phyloP scores from a whole-genome alignment of 306 rosid species.

The Vicia sativa region DNA sequence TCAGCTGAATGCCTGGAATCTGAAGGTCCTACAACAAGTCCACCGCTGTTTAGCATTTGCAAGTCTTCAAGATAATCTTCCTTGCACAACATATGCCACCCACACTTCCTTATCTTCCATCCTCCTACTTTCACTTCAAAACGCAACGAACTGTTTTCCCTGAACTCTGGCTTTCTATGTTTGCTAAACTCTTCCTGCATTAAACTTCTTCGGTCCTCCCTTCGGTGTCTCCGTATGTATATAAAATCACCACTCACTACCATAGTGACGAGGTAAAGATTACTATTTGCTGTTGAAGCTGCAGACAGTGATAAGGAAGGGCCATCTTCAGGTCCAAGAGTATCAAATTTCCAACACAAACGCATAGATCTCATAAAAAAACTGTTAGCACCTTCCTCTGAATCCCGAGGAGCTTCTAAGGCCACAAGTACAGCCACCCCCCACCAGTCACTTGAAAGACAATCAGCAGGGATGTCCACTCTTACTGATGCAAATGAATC shows the following conservation, averaged over 20 bases:
- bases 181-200: not conserved
- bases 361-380: not conserved
- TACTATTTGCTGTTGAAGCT: not conserved
- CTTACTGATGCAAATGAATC: slow-evolving; percentile 16
- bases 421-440: slow-evolving; percentile 21
- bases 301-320: slow-evolving; percentile 2
- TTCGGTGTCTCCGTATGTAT: not conserved
- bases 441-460: slow-evolving; percentile 27
- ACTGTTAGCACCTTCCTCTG: not conserved
- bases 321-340: slow-evolving; percentile 3
- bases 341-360: not conserved
- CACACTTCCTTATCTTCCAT: slow-evolving; percentile 14
- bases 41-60: not conserved
- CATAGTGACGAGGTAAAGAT: slow-evolving; percentile 10
- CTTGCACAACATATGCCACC: not conserved
- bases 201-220: not conserved
- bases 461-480: slow-evolving; percentile 14
- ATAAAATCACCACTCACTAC: slow-evolving; percentile 24
- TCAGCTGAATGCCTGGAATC: slow-evolving; percentile 3
- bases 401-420: slow-evolving; percentile 7
- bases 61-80: slow-evolving; percentile 14
- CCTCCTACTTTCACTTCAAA: slow-evolving; percentile 7
- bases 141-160: not conserved
- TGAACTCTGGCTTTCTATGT: slow-evolving; percentile 9
- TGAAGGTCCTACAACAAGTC: slow-evolving; percentile 7